Evolutionary conservation across 2,329 filamentous ascomycete genomes (phyloP).

Genomic region (Pseudogymnoascus pannorum): DNA sequence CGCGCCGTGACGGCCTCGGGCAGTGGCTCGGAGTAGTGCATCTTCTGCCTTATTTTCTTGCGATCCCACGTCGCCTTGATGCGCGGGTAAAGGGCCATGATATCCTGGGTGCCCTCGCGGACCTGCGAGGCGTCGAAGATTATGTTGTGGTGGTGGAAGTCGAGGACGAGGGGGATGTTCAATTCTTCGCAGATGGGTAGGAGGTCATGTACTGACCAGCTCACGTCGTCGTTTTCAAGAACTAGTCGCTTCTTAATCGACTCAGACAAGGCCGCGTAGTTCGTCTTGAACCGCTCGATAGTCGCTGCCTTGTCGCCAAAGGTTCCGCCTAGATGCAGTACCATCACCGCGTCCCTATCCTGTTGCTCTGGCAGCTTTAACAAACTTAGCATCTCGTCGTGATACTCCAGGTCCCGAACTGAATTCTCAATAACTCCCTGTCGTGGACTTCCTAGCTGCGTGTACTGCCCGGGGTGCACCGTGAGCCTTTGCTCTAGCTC

Average conservation of each 20-base stretch:
- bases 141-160: conserved; percentile 95
- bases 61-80: conserved; percentile 78
- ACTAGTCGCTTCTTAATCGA: conserved; percentile 75
- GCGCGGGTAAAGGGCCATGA: conserved; percentile 64
- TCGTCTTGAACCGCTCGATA: conserved; percentile 67
- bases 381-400: conserved; percentile 74
- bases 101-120: conserved; percentile 78
- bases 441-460: conserved; percentile 79
- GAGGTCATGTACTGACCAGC: conserved; percentile 86
- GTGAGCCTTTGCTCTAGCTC: conserved; percentile 78
- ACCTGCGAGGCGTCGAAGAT: conserved; percentile 66
- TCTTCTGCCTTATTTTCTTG: conserved; percentile 85
- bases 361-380: conserved; percentile 70
- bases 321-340: conserved; percentile 84
- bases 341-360: conserved; percentile 85
- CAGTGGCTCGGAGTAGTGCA: conserved; percentile 88
- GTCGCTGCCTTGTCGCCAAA: conserved; percentile 83
- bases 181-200: conserved; percentile 86
- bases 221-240: conserved; percentile 89
- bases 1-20: conserved; percentile 68
- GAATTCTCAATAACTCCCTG: conserved; percentile 69
- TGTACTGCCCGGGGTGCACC: conserved; percentile 87
- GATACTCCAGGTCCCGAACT: conserved; percentile 77
- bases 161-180: conserved; percentile 87
- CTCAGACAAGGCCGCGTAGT: conserved; percentile 60